Conservation (phyloP, 2,329 filamentous ascomycete species). For the Tolypocladium inflatum region DNA sequence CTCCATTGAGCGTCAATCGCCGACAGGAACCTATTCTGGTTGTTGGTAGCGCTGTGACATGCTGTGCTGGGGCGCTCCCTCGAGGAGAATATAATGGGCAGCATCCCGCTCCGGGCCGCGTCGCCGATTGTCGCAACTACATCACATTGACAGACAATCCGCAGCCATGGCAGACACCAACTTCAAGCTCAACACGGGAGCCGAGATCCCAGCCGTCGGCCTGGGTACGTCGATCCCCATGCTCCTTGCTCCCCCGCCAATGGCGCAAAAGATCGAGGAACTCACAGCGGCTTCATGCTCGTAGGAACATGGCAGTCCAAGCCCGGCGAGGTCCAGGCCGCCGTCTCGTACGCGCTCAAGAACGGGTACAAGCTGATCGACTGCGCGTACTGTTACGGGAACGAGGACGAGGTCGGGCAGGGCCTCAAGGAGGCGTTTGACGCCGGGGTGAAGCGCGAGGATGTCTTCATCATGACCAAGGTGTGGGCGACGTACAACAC, state of each 20-base stretch:
- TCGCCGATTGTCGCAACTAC: background rate
- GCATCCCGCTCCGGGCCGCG: background rate
- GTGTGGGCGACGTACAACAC: conserved; percentile 75
- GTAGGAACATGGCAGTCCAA: conserved; percentile 56
- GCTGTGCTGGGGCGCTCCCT: background rate
- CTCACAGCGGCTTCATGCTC: background rate
- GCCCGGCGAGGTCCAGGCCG: conserved; percentile 46
- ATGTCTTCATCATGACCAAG: conserved; percentile 79
- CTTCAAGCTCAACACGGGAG: conserved; percentile 57
- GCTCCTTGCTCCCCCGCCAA: background rate
- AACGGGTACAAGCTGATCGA: conserved; percentile 54
- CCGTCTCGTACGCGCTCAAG: conserved; percentile 50
- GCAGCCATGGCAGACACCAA: conserved; percentile 12
- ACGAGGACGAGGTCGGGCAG: conserved; percentile 75
- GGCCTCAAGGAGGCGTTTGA: conserved; percentile 66
- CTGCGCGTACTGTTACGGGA: conserved; percentile 67
- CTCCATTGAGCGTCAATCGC: conserved; percentile 3
- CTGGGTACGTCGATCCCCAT: conserved; percentile 36
- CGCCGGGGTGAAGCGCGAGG: conserved; percentile 62
- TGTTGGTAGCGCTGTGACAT: background rate
- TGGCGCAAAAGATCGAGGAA: no score
- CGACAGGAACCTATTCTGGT: conserved; percentile 5
- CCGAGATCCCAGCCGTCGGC: conserved; percentile 53
- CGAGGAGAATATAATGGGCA: background rate
- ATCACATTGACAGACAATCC: background rate